Percentiles rank a stretch among this genome's conserved stretches.
Evolutionary conservation across 1,284 basidiomycete genomes (phyloP).

Genomic region (Vanrija sp.): DNA sequence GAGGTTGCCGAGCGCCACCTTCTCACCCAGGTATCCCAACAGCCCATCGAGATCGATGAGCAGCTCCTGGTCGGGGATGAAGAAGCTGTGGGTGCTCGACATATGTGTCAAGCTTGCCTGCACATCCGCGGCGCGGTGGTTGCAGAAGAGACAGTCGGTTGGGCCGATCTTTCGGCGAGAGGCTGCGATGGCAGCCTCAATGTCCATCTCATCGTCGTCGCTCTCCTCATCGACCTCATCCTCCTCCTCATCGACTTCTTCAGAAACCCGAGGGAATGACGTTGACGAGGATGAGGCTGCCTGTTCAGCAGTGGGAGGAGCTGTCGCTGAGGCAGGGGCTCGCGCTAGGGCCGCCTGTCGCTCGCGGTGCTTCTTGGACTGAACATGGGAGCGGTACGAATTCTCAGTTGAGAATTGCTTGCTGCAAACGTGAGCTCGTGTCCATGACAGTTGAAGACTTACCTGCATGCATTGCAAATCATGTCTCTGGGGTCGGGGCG

Average conservation of each 20-base stretch:
- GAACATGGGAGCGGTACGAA: constrained; percentile 80
- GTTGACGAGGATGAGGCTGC: neutral
- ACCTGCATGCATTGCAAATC: constrained; percentile 80
- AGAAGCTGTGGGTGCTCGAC: constrained; percentile 84
- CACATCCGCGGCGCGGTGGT: constrained; percentile 55
- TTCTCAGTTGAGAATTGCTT: constrained; percentile 88
- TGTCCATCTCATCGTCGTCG: constrained; percentile 51
- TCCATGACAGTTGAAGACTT: constrained; percentile 12
- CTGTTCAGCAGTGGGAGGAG: neutral
- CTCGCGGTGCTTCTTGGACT: constrained; percentile 87
- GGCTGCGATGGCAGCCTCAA: constrained; percentile 73
- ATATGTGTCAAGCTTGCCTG: constrained; percentile 79
- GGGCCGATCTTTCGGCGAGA: constrained; percentile 60
- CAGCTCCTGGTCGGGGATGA: constrained; percentile 90
- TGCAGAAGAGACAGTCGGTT: constrained; percentile 83
- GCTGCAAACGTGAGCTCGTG: constrained; percentile 51
- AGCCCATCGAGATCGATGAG: constrained; percentile 80
- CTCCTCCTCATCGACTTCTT: constrained; percentile 48
- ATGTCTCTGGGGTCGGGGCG: constrained; percentile 62
- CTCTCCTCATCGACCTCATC: constrained; percentile 26
- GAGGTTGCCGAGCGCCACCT: constrained; percentile 85
- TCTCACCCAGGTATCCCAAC: constrained; percentile 83
- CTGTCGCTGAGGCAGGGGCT: neutral
- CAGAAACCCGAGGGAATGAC: neutral
- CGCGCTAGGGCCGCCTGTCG: constrained; percentile 53